Conservation (phyloP, 2,329 filamentous ascomycete genomes). For the Diplodia sapinea region DNA sequence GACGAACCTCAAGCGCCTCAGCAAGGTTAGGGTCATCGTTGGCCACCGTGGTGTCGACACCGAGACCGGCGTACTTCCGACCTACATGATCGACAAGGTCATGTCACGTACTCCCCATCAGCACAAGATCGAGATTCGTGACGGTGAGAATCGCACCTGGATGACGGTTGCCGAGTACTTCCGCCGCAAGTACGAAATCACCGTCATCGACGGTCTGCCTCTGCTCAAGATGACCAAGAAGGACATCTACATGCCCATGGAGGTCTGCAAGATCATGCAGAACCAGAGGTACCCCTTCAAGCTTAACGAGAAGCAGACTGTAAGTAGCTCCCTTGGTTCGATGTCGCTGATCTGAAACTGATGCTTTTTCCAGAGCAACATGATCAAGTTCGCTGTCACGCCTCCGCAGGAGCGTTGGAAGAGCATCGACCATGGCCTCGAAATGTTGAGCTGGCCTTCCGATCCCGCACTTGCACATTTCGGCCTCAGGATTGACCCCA, state of each 20-base stretch:
- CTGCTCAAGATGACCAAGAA: slow-evolving; percentile 65
- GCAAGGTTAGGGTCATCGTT: slow-evolving; percentile 50
- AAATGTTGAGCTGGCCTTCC: slow-evolving; percentile 67
- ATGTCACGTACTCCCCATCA: slow-evolving; percentile 50
- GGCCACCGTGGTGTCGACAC: slow-evolving; percentile 45
- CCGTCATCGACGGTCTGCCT: slow-evolving; percentile 58
- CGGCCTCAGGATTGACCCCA: slow-evolving; percentile 69
- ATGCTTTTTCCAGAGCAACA: slow-evolving; percentile 51
- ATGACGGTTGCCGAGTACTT: slow-evolving; percentile 65
- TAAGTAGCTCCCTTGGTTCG: slow-evolving; percentile 38
- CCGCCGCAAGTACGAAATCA: slow-evolving; percentile 57
- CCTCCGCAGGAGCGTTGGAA: slow-evolving; percentile 70
- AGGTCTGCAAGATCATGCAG: slow-evolving; percentile 58
- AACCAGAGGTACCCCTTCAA: slow-evolving; percentile 66
- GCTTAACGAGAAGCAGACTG: slow-evolving; percentile 68
- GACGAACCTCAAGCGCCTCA: slow-evolving; percentile 51
- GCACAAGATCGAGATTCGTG: slow-evolving; percentile 63
- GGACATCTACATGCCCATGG: slow-evolving; percentile 61
- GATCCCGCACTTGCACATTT: slow-evolving; percentile 77
- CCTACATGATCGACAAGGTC: slow-evolving; percentile 60
- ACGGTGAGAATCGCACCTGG: slow-evolving; percentile 46
- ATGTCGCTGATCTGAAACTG: neutral
- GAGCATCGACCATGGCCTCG: slow-evolving; percentile 72
- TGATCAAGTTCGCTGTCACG: slow-evolving; percentile 94
- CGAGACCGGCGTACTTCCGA: slow-evolving; percentile 39